Evolutionary conservation across 208 protist species (phyloP).

Genomic region (Phytomonas sp.): DNA sequence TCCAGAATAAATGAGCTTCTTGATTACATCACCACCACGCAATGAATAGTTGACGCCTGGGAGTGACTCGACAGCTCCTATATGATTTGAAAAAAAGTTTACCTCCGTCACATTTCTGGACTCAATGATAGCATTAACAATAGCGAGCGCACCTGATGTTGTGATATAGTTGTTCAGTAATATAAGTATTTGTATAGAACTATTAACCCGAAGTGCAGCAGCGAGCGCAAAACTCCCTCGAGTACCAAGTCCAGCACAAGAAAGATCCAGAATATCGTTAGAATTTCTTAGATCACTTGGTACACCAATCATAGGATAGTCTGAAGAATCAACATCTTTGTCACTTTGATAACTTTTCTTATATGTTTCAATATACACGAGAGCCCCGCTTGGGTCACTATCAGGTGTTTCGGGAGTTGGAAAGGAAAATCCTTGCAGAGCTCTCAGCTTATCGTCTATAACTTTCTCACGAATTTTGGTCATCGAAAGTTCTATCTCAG

Average conservation of each 20-base stretch:
- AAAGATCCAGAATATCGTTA: slow-evolving; percentile 56
- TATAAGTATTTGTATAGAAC: slow-evolving; percentile 41
- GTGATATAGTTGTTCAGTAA: slow-evolving; percentile 77
- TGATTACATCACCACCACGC: slow-evolving; percentile 51
- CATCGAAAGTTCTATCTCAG: slow-evolving; percentile 47
- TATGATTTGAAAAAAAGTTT: slow-evolving; percentile 67
- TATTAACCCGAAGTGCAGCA: slow-evolving; percentile 63
- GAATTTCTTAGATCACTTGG: slow-evolving; percentile 38
- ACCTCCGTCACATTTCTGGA: slow-evolving; percentile 41
- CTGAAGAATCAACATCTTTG: slow-evolving; percentile 46
- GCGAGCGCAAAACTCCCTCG: slow-evolving; percentile 71
- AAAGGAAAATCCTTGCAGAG: slow-evolving; percentile 50
- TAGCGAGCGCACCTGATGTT: slow-evolving; percentile 44
- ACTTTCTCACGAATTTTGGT: slow-evolving; percentile 58
- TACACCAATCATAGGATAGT: slow-evolving; percentile 67
- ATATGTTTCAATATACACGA: slow-evolving; percentile 54
- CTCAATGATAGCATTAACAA: slow-evolving; percentile 57
- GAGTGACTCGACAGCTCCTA: slow-evolving; percentile 21
- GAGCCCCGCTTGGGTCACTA: slow-evolving; percentile 51
- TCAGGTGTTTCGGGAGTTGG: slow-evolving; percentile 39
- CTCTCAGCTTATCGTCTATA: slow-evolving; percentile 46
- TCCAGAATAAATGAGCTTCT: slow-evolving; percentile 46
- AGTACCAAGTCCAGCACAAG: slow-evolving; percentile 53
- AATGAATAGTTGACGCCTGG: slow-evolving; percentile 5
- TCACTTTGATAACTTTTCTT: slow-evolving; percentile 21